Conservation (phyloP, 2,329 filamentous ascomycete genomes). For the Cladosporium sp. region DNA sequence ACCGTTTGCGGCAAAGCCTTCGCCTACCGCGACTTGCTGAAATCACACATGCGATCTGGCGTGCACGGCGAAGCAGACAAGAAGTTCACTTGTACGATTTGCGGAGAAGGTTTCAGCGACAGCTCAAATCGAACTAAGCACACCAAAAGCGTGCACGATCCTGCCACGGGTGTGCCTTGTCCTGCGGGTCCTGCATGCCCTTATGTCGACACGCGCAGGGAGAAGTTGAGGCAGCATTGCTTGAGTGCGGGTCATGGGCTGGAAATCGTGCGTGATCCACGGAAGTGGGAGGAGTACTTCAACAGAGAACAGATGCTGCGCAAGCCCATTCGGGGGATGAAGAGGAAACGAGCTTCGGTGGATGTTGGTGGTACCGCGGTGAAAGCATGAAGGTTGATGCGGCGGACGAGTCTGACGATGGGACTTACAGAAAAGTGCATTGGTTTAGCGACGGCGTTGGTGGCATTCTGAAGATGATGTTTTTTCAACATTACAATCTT, state of each 20-base stretch:
- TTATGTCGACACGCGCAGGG: conserved; percentile 12
- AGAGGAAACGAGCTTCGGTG: conserved; percentile 4
- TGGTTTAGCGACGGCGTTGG: conserved; percentile 7
- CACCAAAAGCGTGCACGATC: conserved; percentile 16
- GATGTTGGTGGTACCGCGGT: conserved; percentile 1
- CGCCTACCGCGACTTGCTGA: conserved; percentile 39
- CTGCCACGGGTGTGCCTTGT: conserved; percentile 7
- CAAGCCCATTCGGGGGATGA: not conserved
- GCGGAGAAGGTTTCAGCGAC: conserved; percentile 33
- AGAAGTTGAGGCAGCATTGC: conserved; percentile 13
- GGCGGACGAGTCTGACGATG: not conserved
- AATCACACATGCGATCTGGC: conserved; percentile 65
- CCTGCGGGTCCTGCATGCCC: conserved; percentile 4
- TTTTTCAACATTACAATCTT: not conserved
- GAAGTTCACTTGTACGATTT: conserved; percentile 31
- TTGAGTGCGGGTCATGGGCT: conserved; percentile 6
- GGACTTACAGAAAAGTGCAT: not conserved
- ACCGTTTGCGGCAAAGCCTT: conserved; percentile 49
- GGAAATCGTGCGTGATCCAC: conserved; percentile 4
- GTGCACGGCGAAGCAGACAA: conserved; percentile 54
- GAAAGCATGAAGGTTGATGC: not conserved
- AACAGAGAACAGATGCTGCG: conserved; percentile 9
- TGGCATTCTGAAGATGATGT: not conserved
- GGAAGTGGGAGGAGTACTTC: conserved; percentile 13
- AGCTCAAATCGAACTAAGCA: conserved; percentile 33